These are phyloP conservation scores for Paramecium pentaurelia DNA, from an alignment of 73 alveolate genomes.

Conservation along the genomic window DNA sequence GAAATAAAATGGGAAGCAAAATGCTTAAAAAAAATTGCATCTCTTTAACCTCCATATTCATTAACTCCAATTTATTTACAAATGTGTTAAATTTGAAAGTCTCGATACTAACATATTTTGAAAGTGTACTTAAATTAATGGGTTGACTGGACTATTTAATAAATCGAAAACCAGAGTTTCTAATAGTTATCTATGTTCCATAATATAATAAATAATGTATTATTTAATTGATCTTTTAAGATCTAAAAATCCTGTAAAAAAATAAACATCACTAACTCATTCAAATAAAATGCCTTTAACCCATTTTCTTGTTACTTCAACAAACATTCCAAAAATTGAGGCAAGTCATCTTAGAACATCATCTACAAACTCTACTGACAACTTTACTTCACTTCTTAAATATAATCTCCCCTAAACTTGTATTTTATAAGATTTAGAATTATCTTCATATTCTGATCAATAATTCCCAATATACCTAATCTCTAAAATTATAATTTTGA, in stretches of 20 bases:
- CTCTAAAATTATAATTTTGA: not conserved
- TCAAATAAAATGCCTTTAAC: slow-evolving; percentile 14
- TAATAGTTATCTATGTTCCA: not conserved
- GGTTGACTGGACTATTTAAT: not conserved
- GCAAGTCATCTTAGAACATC: not conserved
- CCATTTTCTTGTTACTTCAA: not conserved
- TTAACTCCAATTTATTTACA: not conserved
- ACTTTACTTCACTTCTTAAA: not conserved
- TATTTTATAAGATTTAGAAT: not conserved
- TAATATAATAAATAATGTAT: not conserved
- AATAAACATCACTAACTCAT: not conserved
- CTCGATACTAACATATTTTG: not conserved
- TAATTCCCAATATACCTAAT: not conserved
- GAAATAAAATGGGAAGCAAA: not conserved
- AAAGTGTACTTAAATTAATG: not conserved
- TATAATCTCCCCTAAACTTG: not conserved
- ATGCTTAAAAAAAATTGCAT: not conserved
- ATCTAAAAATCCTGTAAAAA: not conserved
- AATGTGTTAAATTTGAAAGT: not conserved
- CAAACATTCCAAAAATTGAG: not conserved
- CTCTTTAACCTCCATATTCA: not conserved
- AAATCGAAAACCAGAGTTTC: not conserved
- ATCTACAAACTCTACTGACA: not conserved
- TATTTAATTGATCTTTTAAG: not conserved
- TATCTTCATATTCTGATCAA: slow-evolving; percentile 7